A percentile compares a stretch with the other conserved stretches of the same genome.
Conservation (phyloP, 768 basidiomycete genomes). For the Russula brevipes region DNA sequence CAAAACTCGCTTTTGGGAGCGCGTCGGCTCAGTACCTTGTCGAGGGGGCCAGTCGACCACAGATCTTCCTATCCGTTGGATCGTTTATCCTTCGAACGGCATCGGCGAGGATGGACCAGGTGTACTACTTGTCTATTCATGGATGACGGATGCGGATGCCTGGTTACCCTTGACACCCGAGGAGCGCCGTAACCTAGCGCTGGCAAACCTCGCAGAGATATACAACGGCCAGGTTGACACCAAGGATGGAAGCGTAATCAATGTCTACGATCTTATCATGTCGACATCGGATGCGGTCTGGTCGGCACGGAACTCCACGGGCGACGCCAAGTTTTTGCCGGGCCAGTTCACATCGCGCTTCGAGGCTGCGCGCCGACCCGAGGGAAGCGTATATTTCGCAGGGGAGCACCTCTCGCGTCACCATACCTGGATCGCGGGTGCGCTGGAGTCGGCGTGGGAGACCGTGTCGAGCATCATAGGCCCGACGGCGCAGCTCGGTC, state of each 20-base stretch:
- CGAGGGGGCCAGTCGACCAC: slow-evolving; percentile 25
- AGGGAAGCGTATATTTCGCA: slow-evolving; percentile 29
- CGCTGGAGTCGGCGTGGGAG: slow-evolving; percentile 23
- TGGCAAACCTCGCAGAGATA: slow-evolving; percentile 26
- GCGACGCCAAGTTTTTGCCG: slow-evolving; percentile 33
- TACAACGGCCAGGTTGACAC: slow-evolving; percentile 22
- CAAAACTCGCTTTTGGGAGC: slow-evolving; percentile 27
- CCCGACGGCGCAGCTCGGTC: neutral
- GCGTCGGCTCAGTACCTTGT: slow-evolving; percentile 2
- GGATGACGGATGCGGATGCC: slow-evolving; percentile 27
- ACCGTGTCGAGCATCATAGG: slow-evolving; percentile 16
- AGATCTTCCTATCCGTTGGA: slow-evolving; percentile 24
- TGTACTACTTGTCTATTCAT: slow-evolving; percentile 29
- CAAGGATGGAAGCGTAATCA: slow-evolving; percentile 17
- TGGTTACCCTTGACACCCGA: slow-evolving; percentile 25
- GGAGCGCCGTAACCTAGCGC: slow-evolving; percentile 24
- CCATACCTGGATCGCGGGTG: slow-evolving; percentile 32
- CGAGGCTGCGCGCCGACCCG: slow-evolving; percentile 25
- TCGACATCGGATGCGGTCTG: slow-evolving; percentile 27
- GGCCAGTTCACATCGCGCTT: slow-evolving; percentile 28
- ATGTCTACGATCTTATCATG: slow-evolving; percentile 27
- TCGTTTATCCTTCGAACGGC: slow-evolving; percentile 23
- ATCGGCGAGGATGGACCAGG: slow-evolving; percentile 28
- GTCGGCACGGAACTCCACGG: slow-evolving; percentile 28
- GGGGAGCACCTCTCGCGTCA: slow-evolving; percentile 31